Conservation (phyloP, 345 rosid genomes). For the Excoecaria cochinchinensis region DNA sequence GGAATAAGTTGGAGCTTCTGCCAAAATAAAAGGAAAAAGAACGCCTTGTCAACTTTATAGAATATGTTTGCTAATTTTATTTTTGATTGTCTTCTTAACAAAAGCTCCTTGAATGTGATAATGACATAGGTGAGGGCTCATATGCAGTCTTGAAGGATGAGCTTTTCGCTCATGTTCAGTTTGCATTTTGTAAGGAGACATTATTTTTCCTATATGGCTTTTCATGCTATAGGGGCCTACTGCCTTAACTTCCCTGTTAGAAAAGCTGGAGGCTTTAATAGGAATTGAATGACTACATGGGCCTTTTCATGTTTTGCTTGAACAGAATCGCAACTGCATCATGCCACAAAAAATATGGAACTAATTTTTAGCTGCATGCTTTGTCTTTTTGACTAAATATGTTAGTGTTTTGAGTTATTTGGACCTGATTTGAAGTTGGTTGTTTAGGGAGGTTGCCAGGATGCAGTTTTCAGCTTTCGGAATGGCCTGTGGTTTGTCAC, state of each 20-base stretch:
- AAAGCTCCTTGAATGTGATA: neutral
- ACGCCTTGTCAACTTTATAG: neutral
- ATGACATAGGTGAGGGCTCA: neutral
- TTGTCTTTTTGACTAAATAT: neutral
- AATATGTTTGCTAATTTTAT: neutral
- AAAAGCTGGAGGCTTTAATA: too few species aligned
- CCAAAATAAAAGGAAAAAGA: neutral
- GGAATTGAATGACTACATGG: too few species aligned
- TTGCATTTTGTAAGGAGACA: too few species aligned
- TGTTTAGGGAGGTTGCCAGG: constrained; percentile 15
- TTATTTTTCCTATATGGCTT: neutral
- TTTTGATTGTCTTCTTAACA: neutral
- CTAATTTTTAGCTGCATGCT: too few species aligned
- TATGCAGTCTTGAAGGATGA: neutral
- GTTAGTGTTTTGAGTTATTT: neutral
- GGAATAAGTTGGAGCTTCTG: neutral
- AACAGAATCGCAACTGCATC: too few species aligned
- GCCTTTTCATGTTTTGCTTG: too few species aligned
- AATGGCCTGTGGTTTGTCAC: constrained; percentile 21
- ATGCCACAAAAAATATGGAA: too few species aligned
- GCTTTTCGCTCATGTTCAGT: neutral
- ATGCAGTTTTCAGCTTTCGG: constrained; percentile 25
- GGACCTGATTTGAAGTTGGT: constrained; percentile 9
- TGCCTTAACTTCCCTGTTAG: too few species aligned
- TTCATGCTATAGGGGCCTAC: too few species aligned